Evolutionary conservation across 108 stramenopile genomes (phyloP).

Genomic region (Cyclotella sp.): DNA sequence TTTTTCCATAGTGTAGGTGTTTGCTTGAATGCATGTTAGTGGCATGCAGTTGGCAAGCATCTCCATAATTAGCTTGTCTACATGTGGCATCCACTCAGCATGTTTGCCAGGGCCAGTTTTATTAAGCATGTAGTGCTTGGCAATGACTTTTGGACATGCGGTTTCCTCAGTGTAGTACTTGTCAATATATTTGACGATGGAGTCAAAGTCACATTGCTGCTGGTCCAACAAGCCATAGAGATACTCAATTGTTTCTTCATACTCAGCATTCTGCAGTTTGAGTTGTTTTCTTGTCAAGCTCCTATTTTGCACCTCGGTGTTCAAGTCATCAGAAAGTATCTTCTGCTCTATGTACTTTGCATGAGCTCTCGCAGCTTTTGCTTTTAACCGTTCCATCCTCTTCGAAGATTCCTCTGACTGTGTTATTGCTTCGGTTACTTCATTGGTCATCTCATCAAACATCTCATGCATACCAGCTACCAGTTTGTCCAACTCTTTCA

Average conservation of each 20-base stretch:
- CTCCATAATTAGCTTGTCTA: slow-evolving; percentile 19
- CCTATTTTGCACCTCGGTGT: background rate
- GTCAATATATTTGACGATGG: background rate
- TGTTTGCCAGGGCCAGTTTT: background rate
- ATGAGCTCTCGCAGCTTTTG: background rate
- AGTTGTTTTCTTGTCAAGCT: background rate
- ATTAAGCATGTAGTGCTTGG: background rate
- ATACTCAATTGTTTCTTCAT: background rate
- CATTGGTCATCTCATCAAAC: background rate
- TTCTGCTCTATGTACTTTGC: background rate
- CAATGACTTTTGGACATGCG: background rate
- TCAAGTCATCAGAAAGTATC: background rate
- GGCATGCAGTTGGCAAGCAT: background rate
- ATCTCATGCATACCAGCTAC: background rate
- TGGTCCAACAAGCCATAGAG: background rate
- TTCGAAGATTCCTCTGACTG: background rate
- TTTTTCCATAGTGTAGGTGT: background rate
- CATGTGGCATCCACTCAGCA: slow-evolving; percentile 14
- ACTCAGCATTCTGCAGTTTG: background rate
- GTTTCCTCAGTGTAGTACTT: background rate
- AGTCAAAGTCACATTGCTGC: background rate
- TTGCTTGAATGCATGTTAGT: too few relatives aligned
- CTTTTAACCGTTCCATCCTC: background rate
- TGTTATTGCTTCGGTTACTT: background rate
- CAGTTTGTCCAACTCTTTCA: background rate